Evolutionary conservation across 768 basidiomycete genomes (phyloP), one percentile per base, ranked within the genome.

Genomic region (Chalciporus sphaerocephalus): DNA sequence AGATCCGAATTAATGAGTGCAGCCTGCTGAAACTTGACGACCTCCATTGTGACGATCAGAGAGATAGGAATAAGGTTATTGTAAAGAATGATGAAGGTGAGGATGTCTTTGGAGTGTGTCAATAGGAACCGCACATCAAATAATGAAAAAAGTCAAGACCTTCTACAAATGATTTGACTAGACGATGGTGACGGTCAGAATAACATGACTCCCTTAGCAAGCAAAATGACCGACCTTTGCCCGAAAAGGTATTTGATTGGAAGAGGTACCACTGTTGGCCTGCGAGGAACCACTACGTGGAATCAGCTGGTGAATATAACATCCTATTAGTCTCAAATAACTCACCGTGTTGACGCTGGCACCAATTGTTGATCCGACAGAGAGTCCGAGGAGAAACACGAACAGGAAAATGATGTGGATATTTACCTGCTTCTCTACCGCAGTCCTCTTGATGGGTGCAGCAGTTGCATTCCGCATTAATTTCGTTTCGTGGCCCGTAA

Each of bases 41-140:
- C 88, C 72, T 99, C 96, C 87, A 98, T 98, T 4, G 96, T 98
- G 56, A 99, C 96, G 57, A 98, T 95, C 55, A 99, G 83, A 45
- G 95, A 98, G 59, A 99, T 99, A 4, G 95, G 95, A 50, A 99
- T 98, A 56, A 99, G 78, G 71, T 98, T 99, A 73, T 97, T 98
- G 75, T 97, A 98, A 32, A 97, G 76, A 66, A 99, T 95, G 67
- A 98, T 90, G 73, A 97, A 99, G 9, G 96, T 98, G 30, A 99
- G 76, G 46, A 98, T 92, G 65, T 99, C 95, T 91, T 55, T 47
- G 2, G 10, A 6, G 48, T 48, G 51, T 44, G 58, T 15, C 59
- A 44, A 44, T 30, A 55, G 56, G 12, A 9, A 6, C 6, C 12
- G 27, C 35, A n/a, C 18, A 38, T 34, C 21, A 17, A 17, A 22